Percentiles rank a stretch among this genome's conserved stretches.
Conservation (phyloP, 768 basidiomycete genomes). For the Phanerochaete sordida region DNA sequence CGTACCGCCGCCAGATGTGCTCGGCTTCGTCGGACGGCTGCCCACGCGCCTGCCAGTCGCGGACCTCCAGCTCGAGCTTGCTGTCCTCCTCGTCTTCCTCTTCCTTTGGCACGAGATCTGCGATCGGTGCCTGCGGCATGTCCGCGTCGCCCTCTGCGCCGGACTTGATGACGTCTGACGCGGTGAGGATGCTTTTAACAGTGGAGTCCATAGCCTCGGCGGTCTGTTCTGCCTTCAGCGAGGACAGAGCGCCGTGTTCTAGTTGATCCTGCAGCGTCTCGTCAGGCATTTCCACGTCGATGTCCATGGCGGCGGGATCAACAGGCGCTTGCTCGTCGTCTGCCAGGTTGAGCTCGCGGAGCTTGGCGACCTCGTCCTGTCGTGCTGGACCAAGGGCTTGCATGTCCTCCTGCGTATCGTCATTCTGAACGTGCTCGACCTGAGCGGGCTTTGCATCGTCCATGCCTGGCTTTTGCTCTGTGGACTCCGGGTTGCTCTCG, state of each 20-base stretch:
- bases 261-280: slow-evolving; percentile 26
- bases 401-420: slow-evolving; percentile 67
- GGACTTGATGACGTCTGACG: slow-evolving; percentile 20
- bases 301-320: slow-evolving; percentile 48
- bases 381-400: slow-evolving; percentile 88
- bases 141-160: slow-evolving; percentile 25
- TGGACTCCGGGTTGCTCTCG: slow-evolving; percentile 28
- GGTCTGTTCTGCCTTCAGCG: slow-evolving; percentile 23
- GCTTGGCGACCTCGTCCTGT: slow-evolving; percentile 77
- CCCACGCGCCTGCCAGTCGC: slow-evolving; percentile 58
- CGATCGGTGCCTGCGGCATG: not conserved
- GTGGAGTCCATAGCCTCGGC: slow-evolving; percentile 26
- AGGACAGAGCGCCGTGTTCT: slow-evolving; percentile 18
- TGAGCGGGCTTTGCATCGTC: slow-evolving; percentile 41
- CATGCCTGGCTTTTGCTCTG: slow-evolving; percentile 27
- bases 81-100: slow-evolving; percentile 24
- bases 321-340: slow-evolving; percentile 55
- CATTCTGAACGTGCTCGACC: slow-evolving; percentile 75
- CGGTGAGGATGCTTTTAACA: slow-evolving; percentile 47
- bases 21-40: slow-evolving; percentile 56
- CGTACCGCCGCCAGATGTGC: slow-evolving; percentile 89
- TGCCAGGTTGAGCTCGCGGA: slow-evolving; percentile 75
- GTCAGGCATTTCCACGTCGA: slow-evolving; percentile 35
- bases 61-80: slow-evolving; percentile 49
- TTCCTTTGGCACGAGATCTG: slow-evolving; percentile 9